Evolutionary conservation across 495 filamentous ascomycete genomes (phyloP), one percentile per base, ranked within the genome.

Genomic region (Podospora fimiseda): DNA sequence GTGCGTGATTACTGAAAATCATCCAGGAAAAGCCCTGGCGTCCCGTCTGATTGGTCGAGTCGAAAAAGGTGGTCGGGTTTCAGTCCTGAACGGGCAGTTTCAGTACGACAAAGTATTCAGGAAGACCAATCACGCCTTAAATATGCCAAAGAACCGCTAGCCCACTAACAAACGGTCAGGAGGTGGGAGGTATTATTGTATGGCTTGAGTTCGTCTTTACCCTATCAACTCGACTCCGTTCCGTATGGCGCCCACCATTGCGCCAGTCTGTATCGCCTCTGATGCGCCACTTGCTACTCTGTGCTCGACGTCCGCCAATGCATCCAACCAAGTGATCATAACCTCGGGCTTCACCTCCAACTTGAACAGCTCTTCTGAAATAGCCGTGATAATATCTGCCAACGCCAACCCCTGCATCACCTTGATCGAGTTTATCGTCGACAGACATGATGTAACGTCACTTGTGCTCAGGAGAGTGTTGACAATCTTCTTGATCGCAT

Each of bases 201-300:
- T n/a, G n/a, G n/a, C n/a, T n/a, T n/a, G n/a, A n/a, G n/a, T n/a
- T n/a, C n/a, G n/a, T n/a, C n/a, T 33, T 11, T 33, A 47, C 4
- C 69, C 67, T 71, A 75, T 73, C 47, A 96, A 67, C 67, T 95
- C 92, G 33, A 85, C 88, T 0, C 94, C 93, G 57, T 82, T 85
- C 58, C 93, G 83, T 33, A 98, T 79, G 6, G 94, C 89, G 0
- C 94, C 93, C 2, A 96, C 88, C 45, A 96, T 69, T 0, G 89
- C 93, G 4, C 93, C 91, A 1, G 92, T 96, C 76, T 98, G 93
- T 47, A 97, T 79, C 9, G 70, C 69, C 73, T 98, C 93, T n/a
- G 82, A 86, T 2, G 89, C 94, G 13, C 93, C 93, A 18, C 89
- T 87, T 50, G 90, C 87, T 5, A 98, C 73, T 48, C 93, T 75